Evolutionary conservation across 192 early-diverging fungal genomes (phyloP), one percentile per base, ranked within the genome.

Genomic region (Gigaspora rosea): DNA sequence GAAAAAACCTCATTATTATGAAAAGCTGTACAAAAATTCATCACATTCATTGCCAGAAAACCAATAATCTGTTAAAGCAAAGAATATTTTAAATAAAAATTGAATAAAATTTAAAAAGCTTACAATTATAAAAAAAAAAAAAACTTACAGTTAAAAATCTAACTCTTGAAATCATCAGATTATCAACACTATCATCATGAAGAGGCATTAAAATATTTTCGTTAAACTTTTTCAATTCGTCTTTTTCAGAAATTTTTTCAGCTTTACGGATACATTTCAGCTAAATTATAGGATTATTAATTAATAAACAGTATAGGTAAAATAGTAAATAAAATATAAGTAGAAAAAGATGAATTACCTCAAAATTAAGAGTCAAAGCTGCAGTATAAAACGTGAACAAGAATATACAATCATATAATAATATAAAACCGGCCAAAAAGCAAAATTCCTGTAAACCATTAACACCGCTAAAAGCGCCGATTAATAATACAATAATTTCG

Each of bases 321-420:
- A 27, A 27, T 27, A 27, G 27, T 27, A 27, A 27, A 27, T 27
- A 27, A 27, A 27, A 27, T 27, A 27, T 27, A 1, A 27, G 1
- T 27, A 27, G 27, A 27, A 27, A 27, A 27, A 27, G 8, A 35
- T 36, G 56, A 76, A 85, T 87, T 74, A 92, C 79, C 81, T 97
- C 96, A 20, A 96, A 85, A 81, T 96, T 96, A 15, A 96, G 85
- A 58, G 95, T 91, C 78, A 97, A 82, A 49, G 96, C 88, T 16
- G 95, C 91, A 54, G 92, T 85, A 77, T 94, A 97, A 80, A 95
- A 89, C 11, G 94, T 94, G 54, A 96, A 95, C 82, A 97, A 82
- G 56, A 94, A 87, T 61, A 91, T 68, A 71, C 90, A 88, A 81
- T 97, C 96, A 74, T 94, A 95, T 71, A 91, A 82, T 32, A 95